These are phyloP conservation scores for Solanum verrucosum DNA, from an alignment of 257 asterid genomes.

Conservation along the genomic window DNA sequence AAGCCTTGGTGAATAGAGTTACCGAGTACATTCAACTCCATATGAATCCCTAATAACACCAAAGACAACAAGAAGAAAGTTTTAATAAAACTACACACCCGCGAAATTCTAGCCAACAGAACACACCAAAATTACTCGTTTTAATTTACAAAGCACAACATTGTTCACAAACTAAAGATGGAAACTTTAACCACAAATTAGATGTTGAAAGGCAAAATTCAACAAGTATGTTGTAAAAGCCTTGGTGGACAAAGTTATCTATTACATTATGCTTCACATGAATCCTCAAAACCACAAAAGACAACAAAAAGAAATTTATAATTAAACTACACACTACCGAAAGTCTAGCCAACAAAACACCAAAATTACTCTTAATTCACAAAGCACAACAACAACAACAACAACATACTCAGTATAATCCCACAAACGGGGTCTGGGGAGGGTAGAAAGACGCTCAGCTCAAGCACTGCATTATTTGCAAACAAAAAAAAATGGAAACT, in stretches of 20 bases:
- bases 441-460: neutral
- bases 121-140: neutral
- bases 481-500: neutral
- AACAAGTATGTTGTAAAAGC: neutral
- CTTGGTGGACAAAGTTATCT: neutral
- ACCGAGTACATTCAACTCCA: neutral
- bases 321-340: neutral
- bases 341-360: neutral
- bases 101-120: neutral
- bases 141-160: neutral
- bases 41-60: neutral
- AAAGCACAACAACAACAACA: neutral
- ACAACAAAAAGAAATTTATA: neutral
- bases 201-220: neutral
- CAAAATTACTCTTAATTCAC: neutral
- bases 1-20: neutral
- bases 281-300: neutral
- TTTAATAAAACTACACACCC: neutral
- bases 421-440: neutral
- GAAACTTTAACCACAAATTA: neutral
- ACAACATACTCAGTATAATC: neutral
- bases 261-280: neutral
- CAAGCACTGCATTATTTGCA: neutral
- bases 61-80: neutral
- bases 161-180: neutral